Evolutionary conservation across 495 filamentous ascomycete genomes (phyloP), one percentile per base, ranked within the genome.

Genomic region (Xylaria scruposa): DNA sequence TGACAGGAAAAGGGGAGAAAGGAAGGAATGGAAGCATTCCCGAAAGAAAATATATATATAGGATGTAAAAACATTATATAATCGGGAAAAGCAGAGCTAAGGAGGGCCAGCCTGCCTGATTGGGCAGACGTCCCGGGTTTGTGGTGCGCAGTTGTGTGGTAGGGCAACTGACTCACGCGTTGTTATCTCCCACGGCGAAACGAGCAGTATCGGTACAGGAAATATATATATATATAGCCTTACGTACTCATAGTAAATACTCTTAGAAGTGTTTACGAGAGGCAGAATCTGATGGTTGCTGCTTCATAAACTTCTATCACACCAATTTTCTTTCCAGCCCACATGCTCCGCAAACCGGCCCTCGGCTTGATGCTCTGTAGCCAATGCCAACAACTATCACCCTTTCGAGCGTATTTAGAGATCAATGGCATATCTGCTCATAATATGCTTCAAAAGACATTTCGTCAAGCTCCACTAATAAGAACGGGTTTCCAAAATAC

Each of bases 81-180:
- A 60, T 60, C 31, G 49, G 21, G 19, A 26, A 24, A n/a, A 53
- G 49, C 21, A 26, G 17, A 54, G 51, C 47, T 10, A 46, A 49
- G 46, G 9, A 38, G 58, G 31, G 33, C 5, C 31, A 60, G 31
- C 58, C 58, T 60, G 31, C 58, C 58, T 13, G n/a, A 60, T 60
- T 60, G 33, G 58, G 58, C 21, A 3, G 33, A n/a, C 2, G 31
- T 21, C 58, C 31, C 31, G 58, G 58, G 47, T 47, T 15, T 56
- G 8, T 31, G 53, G 54, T 58, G 26, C 7, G 10, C 6, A 6
- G 26, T 19, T 9, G 58, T 40, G 53, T 56, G 51, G 9, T 60
- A 60, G 33, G 58, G 58, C 9, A 60, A 38, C 58, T 60, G 53
- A 60, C 31, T 60, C 58, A 38, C 58, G 33, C 31, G 9, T 54